Evolutionary conservation across 257 asterid genomes (phyloP).

Genomic region (Primulina huaijiensis): DNA sequence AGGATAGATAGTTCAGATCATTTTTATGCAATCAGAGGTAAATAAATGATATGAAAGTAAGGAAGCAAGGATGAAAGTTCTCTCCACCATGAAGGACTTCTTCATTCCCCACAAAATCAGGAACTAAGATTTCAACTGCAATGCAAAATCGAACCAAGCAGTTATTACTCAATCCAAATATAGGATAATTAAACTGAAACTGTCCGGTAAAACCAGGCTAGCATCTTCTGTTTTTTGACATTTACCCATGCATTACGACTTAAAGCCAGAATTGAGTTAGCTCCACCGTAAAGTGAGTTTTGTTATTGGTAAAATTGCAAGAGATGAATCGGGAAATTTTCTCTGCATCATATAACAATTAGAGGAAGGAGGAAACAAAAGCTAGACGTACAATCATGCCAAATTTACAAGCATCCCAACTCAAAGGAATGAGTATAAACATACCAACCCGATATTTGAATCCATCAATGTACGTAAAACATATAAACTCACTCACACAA

Average conservation of each 20-base stretch:
- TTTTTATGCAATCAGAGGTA: constrained; percentile 14
- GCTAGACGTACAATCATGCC: background rate
- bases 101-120: constrained; percentile 9
- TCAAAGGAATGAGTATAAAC: background rate
- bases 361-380: background rate
- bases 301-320: background rate
- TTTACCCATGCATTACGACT: background rate
- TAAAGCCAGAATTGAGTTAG: background rate
- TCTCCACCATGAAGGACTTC: constrained; percentile 20
- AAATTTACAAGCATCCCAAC: background rate
- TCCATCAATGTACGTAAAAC: background rate
- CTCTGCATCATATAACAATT: background rate
- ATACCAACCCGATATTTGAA: background rate
- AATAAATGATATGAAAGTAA: constrained; percentile 10
- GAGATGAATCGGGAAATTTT: background rate
- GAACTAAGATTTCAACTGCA: constrained; percentile 24
- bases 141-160: background rate
- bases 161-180: background rate
- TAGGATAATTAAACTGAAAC: background rate
- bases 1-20: background rate
- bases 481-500: background rate
- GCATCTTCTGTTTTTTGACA: too few species aligned
- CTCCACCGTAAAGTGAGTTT: background rate
- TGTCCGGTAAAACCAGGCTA: background rate
- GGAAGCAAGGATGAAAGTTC: constrained; percentile 12